These are phyloP conservation scores for Murraya koenigii DNA, from an alignment of 345 rosid species.

Conservation along the genomic window DNA sequence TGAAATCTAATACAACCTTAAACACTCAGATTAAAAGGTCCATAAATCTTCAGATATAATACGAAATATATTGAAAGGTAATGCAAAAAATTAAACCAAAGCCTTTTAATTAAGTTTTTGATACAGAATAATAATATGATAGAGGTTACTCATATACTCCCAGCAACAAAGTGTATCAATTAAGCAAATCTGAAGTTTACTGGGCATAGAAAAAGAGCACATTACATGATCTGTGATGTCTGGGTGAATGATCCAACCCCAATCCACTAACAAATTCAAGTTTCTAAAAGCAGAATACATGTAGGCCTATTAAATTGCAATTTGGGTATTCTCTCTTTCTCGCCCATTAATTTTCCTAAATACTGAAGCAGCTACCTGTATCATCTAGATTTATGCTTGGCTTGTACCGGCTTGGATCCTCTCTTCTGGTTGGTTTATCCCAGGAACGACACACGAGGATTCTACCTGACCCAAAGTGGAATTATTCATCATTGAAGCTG, in stretches of 20 bases:
- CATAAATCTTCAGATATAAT: no score
- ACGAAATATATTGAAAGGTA: no score
- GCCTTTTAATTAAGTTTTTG: not conserved
- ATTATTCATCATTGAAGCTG: conserved; percentile 11
- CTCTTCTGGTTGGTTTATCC: conserved; percentile 31
- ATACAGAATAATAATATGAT: not conserved
- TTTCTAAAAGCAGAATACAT: not conserved
- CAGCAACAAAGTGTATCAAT: not conserved
- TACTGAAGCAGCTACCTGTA: not conserved
- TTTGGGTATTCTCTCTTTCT: not conserved
- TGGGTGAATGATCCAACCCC: not conserved
- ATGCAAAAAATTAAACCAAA: no score
- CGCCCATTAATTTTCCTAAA: not conserved
- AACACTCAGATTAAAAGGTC: no score
- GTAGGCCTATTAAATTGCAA: not conserved
- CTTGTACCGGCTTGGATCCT: conserved; percentile 36
- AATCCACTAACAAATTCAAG: not conserved
- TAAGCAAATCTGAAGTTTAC: not conserved
- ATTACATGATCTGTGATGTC: not conserved
- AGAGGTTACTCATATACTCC: not conserved
- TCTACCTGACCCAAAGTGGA: conserved; percentile 19
- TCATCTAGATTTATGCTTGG: conserved; percentile 20
- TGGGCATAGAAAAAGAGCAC: not conserved
- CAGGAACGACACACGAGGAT: conserved; percentile 26
- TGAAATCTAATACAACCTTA: no score